Conservation (phyloP, 2,329 filamentous ascomycete genomes). For the Cladosporium sp. region DNA sequence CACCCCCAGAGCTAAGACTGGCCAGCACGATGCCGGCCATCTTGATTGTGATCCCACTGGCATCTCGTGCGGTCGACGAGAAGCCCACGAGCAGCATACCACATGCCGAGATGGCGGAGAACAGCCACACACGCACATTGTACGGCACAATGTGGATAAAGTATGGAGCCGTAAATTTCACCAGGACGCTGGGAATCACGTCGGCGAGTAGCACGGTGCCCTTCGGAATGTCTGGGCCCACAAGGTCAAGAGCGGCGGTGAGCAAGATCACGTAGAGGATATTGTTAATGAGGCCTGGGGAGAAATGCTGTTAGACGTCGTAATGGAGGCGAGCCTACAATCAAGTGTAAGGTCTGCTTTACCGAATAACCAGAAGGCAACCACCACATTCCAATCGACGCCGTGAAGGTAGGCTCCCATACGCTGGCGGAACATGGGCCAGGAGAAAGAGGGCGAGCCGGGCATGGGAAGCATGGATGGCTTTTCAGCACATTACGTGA, state of each 20-base stretch:
- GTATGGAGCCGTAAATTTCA: slow-evolving; percentile 86
- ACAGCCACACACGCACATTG: slow-evolving; percentile 65
- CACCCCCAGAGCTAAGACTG: slow-evolving; percentile 78
- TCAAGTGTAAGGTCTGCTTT: slow-evolving; percentile 21
- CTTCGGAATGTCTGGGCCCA: slow-evolving; percentile 81
- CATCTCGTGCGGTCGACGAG: slow-evolving; percentile 52
- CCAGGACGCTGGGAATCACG: slow-evolving; percentile 82
- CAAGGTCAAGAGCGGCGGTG: slow-evolving; percentile 89
- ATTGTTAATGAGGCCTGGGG: slow-evolving; percentile 85
- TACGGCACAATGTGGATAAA: slow-evolving; percentile 89
- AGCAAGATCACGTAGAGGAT: slow-evolving; percentile 97
- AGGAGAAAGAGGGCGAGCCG: slow-evolving; percentile 60
- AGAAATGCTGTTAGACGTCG: neutral
- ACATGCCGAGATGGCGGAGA: slow-evolving; percentile 68
- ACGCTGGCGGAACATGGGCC: slow-evolving; percentile 67
- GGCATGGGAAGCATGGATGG: slow-evolving; percentile 48
- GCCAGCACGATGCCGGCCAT: slow-evolving; percentile 79
- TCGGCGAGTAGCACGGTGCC: slow-evolving; percentile 89
- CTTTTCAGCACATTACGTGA: neutral
- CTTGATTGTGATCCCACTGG: slow-evolving; percentile 63
- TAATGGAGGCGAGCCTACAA: slow-evolving; percentile 15
- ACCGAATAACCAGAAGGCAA: slow-evolving; percentile 96
- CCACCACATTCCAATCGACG: slow-evolving; percentile 65
- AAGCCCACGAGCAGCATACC: slow-evolving; percentile 90
- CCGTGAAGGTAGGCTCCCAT: slow-evolving; percentile 61